Percentiles rank a stretch among this genome's conserved stretches.
phyloP scores from a whole-genome alignment of 2,329 filamentous ascomycete species.

The Trichoderma sp. region DNA sequence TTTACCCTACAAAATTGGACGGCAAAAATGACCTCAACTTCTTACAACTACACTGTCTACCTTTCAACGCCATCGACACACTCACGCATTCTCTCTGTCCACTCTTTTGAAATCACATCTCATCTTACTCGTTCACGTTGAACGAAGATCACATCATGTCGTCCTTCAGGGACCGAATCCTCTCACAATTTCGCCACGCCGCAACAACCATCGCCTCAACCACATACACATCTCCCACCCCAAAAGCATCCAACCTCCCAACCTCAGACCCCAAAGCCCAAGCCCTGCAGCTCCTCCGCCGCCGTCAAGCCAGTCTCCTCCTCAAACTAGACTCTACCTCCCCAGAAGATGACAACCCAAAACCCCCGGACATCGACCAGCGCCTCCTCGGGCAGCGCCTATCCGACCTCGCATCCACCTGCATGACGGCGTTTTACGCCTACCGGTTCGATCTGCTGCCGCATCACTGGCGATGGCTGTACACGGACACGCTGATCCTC shows the following conservation, averaged over 20 bases:
- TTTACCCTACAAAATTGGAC: neutral
- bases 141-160: conserved; percentile 30
- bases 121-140: neutral
- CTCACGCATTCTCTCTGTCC: no score
- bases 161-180: conserved; percentile 31
- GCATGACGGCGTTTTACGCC: conserved; percentile 69
- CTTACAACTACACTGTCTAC: neutral
- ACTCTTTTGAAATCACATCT: neutral
- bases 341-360: neutral
- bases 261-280: conserved; percentile 22
- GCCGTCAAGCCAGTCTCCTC: conserved; percentile 37
- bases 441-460: conserved; percentile 70
- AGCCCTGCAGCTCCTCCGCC: conserved; percentile 37
- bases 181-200: conserved; percentile 36
- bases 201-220: conserved; percentile 30
- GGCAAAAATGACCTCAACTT: neutral
- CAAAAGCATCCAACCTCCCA: neutral
- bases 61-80: neutral
- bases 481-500: conserved; percentile 70
- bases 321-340: conserved; percentile 33
- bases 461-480: conserved; percentile 68
- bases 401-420: conserved; percentile 60
- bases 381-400: conserved; percentile 47
- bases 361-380: conserved; percentile 22
- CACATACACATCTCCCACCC: neutral